phyloP scores from a whole-genome alignment of 306 rosid genomes.

The Morella rubra region DNA sequence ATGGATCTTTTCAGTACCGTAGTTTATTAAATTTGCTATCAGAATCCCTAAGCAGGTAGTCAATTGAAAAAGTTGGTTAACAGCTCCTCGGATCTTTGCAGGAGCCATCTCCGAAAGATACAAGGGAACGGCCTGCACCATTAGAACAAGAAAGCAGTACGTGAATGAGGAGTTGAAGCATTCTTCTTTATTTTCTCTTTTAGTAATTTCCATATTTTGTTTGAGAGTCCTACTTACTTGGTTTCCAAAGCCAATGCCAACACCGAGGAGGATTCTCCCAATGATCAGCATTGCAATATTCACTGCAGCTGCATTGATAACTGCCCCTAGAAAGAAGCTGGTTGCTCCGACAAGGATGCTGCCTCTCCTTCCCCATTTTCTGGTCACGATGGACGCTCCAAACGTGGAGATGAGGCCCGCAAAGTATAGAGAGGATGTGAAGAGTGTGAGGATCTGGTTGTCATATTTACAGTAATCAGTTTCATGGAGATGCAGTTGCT shows the following conservation, averaged over 20 bases:
- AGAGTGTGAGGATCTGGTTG: slow-evolving; percentile 80
- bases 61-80: slow-evolving; percentile 87
- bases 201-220: background rate
- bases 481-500: slow-evolving; percentile 61
- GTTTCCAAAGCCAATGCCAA: slow-evolving; percentile 92
- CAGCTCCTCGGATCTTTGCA: slow-evolving; percentile 76
- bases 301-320: slow-evolving; percentile 68
- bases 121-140: slow-evolving; percentile 76
- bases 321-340: slow-evolving; percentile 79
- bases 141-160: slow-evolving; percentile 6
- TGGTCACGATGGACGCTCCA: slow-evolving; percentile 73
- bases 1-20: slow-evolving; percentile 51
- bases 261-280: slow-evolving; percentile 75
- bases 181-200: too few relatives aligned
- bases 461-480: slow-evolving; percentile 91
- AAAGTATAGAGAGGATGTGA: slow-evolving; percentile 88
- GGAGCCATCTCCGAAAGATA: slow-evolving; percentile 96
- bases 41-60: slow-evolving; percentile 60
- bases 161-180: background rate
- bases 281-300: slow-evolving; percentile 78
- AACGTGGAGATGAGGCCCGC: slow-evolving; percentile 84
- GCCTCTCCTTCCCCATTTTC: slow-evolving; percentile 74
- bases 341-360: slow-evolving; percentile 86
- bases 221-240: slow-evolving; percentile 56
- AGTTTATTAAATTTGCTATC: slow-evolving; percentile 53